Evolutionary conservation across 2,329 filamentous ascomycete species (phyloP).

Genomic region (Pseudogymnoascus sp.): DNA sequence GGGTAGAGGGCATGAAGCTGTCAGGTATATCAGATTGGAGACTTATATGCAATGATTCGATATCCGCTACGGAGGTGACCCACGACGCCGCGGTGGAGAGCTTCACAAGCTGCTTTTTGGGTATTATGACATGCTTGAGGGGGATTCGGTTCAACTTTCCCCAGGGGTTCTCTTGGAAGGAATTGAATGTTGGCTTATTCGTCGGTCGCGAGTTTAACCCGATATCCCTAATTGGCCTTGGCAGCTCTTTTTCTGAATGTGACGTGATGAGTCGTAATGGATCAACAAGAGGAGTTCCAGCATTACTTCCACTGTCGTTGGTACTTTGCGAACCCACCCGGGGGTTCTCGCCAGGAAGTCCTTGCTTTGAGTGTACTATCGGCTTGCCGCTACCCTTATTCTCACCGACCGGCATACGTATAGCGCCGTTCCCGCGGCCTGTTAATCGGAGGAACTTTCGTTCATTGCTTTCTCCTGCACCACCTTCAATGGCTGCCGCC

Average conservation of each 20-base stretch:
- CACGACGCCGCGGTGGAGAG: background rate
- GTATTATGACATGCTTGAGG: constrained; percentile 6
- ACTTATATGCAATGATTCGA: background rate
- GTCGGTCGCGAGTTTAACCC: background rate
- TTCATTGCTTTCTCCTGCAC: background rate
- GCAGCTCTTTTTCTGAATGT: background rate
- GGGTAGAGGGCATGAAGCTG: background rate
- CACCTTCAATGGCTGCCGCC: background rate
- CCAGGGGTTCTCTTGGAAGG: background rate
- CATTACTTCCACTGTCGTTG: background rate
- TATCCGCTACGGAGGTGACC: background rate
- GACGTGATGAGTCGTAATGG: background rate
- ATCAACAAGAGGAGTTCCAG: background rate
- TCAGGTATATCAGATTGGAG: background rate
- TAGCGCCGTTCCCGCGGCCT: background rate
- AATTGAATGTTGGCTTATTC: background rate
- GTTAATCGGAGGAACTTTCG: background rate
- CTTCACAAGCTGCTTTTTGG: background rate
- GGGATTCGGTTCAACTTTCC: background rate
- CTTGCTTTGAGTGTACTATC: background rate
- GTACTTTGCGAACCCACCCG: background rate
- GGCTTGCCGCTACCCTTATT: background rate
- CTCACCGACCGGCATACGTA: background rate
- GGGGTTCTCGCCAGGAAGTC: background rate
- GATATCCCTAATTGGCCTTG: no score